Conservation (phyloP, 1,139 yeast species). For the Tardiomyces digboiensis region DNA sequence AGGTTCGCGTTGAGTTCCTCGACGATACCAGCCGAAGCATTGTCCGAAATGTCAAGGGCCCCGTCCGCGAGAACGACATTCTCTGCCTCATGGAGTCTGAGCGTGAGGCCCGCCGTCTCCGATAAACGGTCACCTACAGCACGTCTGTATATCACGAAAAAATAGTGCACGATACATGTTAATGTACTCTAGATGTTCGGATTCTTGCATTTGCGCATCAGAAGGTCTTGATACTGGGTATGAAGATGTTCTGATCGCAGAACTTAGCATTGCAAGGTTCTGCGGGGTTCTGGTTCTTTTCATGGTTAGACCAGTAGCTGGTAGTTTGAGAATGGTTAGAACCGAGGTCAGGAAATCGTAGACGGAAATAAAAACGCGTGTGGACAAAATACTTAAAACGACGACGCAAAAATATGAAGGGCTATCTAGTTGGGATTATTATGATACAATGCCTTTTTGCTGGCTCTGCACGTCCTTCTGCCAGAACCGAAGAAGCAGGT, state of each 20-base stretch:
- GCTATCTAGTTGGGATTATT: not conserved
- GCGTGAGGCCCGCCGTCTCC: constrained; percentile 88
- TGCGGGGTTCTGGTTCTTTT: too few relatives aligned
- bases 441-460: not conserved
- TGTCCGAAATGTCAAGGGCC: constrained; percentile 99
- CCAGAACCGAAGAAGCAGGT: constrained; percentile 78
- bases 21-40: constrained; percentile 98
- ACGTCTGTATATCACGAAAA: constrained; percentile 3
- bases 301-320: too few relatives aligned
- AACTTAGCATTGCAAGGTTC: too few relatives aligned
- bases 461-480: constrained; percentile 38
- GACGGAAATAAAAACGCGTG: too few relatives aligned
- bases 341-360: too few relatives aligned
- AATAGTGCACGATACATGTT: constrained; percentile 3
- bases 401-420: not conserved
- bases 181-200: constrained; percentile 6
- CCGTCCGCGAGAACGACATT: constrained; percentile 99
- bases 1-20: constrained; percentile 99
- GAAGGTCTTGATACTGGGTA: too few relatives aligned
- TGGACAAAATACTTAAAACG: too few relatives aligned
- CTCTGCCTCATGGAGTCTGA: constrained; percentile 99
- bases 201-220: too few relatives aligned
- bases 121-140: constrained; percentile 22
- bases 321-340: too few relatives aligned
- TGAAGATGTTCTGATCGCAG: too few relatives aligned